Base-by-base conservation (phyloP, 176 grass and related monocot species). In the Hsuehochloa calcarea region DNA sequence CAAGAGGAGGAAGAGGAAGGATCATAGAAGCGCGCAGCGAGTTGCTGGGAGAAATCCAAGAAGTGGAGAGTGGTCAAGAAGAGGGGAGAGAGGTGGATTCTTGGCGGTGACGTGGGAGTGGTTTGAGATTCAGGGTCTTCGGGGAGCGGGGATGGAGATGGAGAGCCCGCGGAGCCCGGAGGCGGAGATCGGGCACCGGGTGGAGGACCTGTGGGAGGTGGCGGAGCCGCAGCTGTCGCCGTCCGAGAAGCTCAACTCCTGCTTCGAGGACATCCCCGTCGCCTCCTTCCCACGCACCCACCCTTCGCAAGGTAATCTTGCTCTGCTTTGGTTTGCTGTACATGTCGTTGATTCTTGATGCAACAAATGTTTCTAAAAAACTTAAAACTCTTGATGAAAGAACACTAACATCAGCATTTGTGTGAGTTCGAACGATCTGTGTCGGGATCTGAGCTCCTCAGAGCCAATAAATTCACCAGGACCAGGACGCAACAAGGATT, bases 181-280 rank as follows among this genome's bases (percentile, higher is more conserved):
- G 91, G 91, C 96, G 85, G 89, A 87, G 91, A 93, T 98, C 71
- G 96, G 96, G 22, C 82, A 92, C 88, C 88, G 80, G 69, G 77
- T 98, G 63, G 96, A 98, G 87, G 93, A 98, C 85, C 87, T 95
- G 12, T 98, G 96, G 96, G 96, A 95, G 89, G 93, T 89, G 70
- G 75, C 82, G 77, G 85, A 98, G 96, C 89, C 96, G 85, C 93
- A 93, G 88, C 93, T 98, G 17, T 93, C 87, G 40, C 93, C 96
- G 23, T 95, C 96, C 1, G 93, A 98, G 85, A 98, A 98, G 69
- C 93, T 98, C 83, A 98, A 98, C 86, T 95, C 96, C 47, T 98
- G 96, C 91, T 98, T 98, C 87, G 77, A 91, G 63, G 93, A 92
- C 80, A 85, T 98, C 68, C 73, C 81, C 49, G 91, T 98, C 77